Conservation (phyloP, 805 yeast species). For the Martiniozyma abietophila region DNA sequence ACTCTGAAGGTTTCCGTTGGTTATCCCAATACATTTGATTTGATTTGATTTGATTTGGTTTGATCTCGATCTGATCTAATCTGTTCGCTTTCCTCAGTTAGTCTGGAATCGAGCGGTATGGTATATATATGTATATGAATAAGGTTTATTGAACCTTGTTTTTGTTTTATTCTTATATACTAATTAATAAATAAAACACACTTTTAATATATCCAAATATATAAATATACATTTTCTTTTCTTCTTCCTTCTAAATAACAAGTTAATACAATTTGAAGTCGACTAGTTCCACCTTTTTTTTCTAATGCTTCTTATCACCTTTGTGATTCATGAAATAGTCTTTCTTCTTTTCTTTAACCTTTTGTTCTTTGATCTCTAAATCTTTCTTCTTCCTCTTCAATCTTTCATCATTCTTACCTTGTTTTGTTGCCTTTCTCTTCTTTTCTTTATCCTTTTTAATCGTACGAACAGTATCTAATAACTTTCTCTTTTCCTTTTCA, state of each 20-base stretch:
- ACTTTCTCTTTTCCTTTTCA: constrained; percentile 85
- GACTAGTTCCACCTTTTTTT: too few species aligned
- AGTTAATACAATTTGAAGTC: too few species aligned
- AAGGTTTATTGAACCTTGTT: too few species aligned
- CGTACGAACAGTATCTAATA: constrained; percentile 81
- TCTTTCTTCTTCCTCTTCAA: constrained; percentile 67
- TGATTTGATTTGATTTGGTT: neutral
- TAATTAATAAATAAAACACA: too few species aligned
- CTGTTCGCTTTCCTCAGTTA: too few species aligned
- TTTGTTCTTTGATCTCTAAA: constrained; percentile 61
- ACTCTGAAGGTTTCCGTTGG: constrained; percentile 98
- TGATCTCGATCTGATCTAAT: too few species aligned
- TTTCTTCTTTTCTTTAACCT: constrained; percentile 77
- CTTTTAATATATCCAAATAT: too few species aligned
- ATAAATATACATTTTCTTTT: too few species aligned
- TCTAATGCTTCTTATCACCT: neutral
- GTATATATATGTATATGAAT: too few species aligned
- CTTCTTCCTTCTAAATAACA: too few species aligned
- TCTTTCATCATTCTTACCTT: constrained; percentile 65
- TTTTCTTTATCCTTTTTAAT: constrained; percentile 78
- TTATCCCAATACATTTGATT: constrained; percentile 82
- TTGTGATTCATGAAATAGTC: constrained; percentile 63
- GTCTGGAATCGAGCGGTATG: too few species aligned
- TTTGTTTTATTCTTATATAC: too few species aligned
- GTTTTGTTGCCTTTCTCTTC: constrained; percentile 64